Percentiles rank a stretch among this genome's conserved stretches.
Evolutionary conservation across 176 grass and related monocot genomes (phyloP).

Genomic region (Canna indica): DNA sequence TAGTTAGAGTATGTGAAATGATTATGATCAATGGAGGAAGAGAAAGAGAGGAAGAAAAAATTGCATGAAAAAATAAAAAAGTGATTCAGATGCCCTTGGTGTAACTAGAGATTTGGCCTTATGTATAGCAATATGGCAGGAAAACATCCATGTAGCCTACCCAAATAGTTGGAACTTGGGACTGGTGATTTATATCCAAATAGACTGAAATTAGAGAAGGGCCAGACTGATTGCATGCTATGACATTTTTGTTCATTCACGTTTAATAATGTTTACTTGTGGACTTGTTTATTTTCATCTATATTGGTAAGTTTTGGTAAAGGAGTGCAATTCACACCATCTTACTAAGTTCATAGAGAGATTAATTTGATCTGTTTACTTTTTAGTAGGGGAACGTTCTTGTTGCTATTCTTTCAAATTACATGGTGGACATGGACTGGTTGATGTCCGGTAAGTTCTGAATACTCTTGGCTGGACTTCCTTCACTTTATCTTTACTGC

Average conservation of each 20-base stretch:
- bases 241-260: neutral
- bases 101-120: too few species aligned
- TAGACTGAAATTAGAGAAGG: neutral
- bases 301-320: neutral
- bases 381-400: slow-evolving; percentile 57
- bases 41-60: too few species aligned
- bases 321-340: neutral
- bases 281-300: neutral
- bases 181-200: neutral
- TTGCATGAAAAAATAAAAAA: too few species aligned
- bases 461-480: neutral
- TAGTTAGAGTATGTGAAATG: too few species aligned
- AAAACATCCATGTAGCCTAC: too few species aligned
- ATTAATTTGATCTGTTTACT: slow-evolving; percentile 20
- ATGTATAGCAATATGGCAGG: too few species aligned
- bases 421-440: slow-evolving; percentile 98
- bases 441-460: slow-evolving; percentile 44
- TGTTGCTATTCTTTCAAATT: slow-evolving; percentile 84
- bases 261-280: neutral
- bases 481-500: neutral
- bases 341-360: slow-evolving; percentile 7
- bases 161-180: too few species aligned
- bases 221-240: neutral
- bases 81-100: too few species aligned
- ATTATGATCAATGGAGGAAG: too few species aligned